Conservation (phyloP, 225 moss, liverwort and hornwort genomes). For the Bryoerythrophyllum caledonicum region DNA sequence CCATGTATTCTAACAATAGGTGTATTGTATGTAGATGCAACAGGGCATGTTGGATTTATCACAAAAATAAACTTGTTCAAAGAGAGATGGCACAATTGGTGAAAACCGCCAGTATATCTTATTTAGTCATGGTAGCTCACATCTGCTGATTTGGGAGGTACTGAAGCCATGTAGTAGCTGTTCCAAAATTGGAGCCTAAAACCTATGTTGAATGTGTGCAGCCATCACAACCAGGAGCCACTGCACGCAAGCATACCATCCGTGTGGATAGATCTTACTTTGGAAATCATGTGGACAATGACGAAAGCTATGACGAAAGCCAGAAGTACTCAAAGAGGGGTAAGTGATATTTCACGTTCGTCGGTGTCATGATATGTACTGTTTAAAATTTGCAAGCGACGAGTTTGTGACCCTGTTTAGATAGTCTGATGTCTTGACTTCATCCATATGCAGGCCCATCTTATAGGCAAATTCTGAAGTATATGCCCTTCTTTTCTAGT, state of each 20-base stretch:
- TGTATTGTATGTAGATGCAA: no score
- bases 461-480: slow-evolving; percentile 71
- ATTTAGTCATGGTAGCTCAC: no score
- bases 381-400: background rate
- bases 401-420: background rate
- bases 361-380: background rate
- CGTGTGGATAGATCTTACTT: slow-evolving; percentile 66
- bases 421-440: slow-evolving; percentile 4
- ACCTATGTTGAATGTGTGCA: slow-evolving; percentile 17
- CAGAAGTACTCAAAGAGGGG: slow-evolving; percentile 86
- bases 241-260: slow-evolving; percentile 75
- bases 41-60: no score
- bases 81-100: no score
- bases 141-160: background rate
- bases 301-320: slow-evolving; percentile 64
- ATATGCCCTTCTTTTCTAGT: slow-evolving; percentile 83
- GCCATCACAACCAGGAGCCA: slow-evolving; percentile 76
- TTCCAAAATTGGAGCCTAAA: background rate
- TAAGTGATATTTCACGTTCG: slow-evolving; percentile 26
- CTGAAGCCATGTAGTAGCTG: background rate
- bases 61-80: no score
- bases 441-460: slow-evolving; percentile 61
- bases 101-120: no score
- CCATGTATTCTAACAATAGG: no score
- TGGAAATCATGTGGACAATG: slow-evolving; percentile 53